Evolutionary conservation across 2,329 filamentous ascomycete species (phyloP).

Genomic region (Zasmidium citrigriseum): DNA sequence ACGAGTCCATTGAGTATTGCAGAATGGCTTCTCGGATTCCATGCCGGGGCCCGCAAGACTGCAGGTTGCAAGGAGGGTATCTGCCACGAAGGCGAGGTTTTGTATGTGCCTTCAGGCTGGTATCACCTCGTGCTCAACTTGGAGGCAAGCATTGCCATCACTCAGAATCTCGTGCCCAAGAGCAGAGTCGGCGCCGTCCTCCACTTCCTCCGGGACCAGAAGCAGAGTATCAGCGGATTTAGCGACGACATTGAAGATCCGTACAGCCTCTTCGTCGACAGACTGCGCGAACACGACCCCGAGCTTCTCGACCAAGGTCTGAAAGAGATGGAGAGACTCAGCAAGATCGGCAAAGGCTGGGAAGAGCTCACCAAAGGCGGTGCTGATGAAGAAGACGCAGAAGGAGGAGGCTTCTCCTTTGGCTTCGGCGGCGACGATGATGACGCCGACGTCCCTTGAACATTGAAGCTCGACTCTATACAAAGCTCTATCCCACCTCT

Average conservation of each 20-base stretch:
- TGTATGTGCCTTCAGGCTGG: constrained; percentile 94
- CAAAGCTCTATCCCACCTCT: constrained; percentile 1
- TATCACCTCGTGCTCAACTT: constrained; percentile 96
- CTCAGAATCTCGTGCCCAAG: constrained; percentile 88
- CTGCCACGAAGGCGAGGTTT: constrained; percentile 78
- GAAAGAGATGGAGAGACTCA: constrained; percentile 63
- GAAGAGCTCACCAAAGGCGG: constrained; percentile 69
- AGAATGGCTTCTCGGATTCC: constrained; percentile 93
- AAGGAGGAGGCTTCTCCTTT: constrained; percentile 63
- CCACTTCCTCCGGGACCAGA: constrained; percentile 76
- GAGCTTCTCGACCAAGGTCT: constrained; percentile 68
- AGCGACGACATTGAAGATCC: constrained; percentile 69
- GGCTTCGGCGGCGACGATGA: constrained; percentile 60
- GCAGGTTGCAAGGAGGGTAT: constrained; percentile 83
- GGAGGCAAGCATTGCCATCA: constrained; percentile 80
- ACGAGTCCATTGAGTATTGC: constrained; percentile 92
- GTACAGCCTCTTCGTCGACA: constrained; percentile 71
- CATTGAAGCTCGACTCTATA: neutral
- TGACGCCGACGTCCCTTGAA: constrained; percentile 25
- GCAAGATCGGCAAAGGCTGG: constrained; percentile 77
- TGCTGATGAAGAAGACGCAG: constrained; percentile 45
- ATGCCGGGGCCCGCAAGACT: constrained; percentile 73
- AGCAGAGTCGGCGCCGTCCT: constrained; percentile 74
- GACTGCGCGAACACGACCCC: constrained; percentile 64
- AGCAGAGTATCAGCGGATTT: constrained; percentile 87